Base-by-base conservation (phyloP, 2,329 filamentous ascomycete species). In the Pseudogymnoascus sp. region DNA sequence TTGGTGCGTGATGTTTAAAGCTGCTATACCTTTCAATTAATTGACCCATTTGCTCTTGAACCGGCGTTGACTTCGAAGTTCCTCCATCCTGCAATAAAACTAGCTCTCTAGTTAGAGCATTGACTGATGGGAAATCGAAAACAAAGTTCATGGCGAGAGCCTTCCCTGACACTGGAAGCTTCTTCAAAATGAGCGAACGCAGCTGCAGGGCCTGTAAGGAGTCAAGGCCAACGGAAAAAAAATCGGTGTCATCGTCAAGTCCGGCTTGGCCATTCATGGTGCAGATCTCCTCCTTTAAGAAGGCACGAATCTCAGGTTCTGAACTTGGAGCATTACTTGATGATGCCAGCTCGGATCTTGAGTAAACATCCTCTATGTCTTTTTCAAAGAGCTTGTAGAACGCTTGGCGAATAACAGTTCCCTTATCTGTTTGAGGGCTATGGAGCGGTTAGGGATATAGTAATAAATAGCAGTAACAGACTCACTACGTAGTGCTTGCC, bases 191-290 rank as follows among this genome's bases (percentile, higher is more conserved):
- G 1, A 74, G 70, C 14, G 75, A 75, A 64, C 84, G 77, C 62
- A 84, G 77, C 59, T 79, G 77, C 28, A 84, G 82, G 1, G 82
- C 79, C 63, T 84, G 80, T 25, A 87, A 70, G 50, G 79, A 83
- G 68, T 87, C 84, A 1, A 86, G 73, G 0, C 84, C 84, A 0
- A 77, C 71, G 0, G 75, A 71, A 66, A 86, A 87, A 66, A 88
- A 81, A 67, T 87, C 84, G 0, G 78, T 76, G 16, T 79, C 77
- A 50, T 73, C 62, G 59, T 67, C 62, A 16, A 59, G 37, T 25
- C 59, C 60, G 6, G 28, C 6, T 11, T 62, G 61, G 12, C 65
- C 34, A 11, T 43, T 22, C 20, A 47, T 3, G 5, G 64, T 35
- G 30, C 62, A 54, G 30, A 73, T 47, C 14, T 65, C 66, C 63